A percentile compares a stretch with the other conserved stretches of the same genome.
Conservation (phyloP, 768 basidiomycete species). For the Russula virescens region DNA sequence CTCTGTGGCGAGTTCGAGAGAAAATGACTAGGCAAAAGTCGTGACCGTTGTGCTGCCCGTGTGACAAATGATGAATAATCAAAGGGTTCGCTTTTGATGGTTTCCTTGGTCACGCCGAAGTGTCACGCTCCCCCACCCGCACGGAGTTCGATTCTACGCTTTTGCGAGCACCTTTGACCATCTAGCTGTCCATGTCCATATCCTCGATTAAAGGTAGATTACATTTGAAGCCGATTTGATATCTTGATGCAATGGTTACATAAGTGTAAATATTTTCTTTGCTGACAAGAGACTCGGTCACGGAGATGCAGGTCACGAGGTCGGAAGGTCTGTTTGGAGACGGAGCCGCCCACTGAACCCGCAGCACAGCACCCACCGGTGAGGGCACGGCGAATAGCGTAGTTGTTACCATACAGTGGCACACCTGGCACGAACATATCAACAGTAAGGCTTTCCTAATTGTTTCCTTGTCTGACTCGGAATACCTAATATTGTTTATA, state of each 20-base stretch:
- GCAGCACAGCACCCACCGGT: not conserved
- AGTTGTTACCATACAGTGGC: not conserved
- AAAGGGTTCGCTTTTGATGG: not conserved
- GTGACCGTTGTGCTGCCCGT: conserved; percentile 7
- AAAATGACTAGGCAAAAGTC: conserved; percentile 10
- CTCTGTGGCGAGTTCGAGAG: not conserved
- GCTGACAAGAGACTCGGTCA: too few relatives aligned
- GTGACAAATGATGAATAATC: conserved; percentile 9
- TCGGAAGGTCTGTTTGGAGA: too few relatives aligned
- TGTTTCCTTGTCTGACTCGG: not conserved
- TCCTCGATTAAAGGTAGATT: too few relatives aligned
- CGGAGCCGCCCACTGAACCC: too few relatives aligned
- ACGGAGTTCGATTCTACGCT: too few relatives aligned
- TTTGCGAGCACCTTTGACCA: too few relatives aligned
- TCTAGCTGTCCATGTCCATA: too few relatives aligned
- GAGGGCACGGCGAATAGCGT: too few relatives aligned
- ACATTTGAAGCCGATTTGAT: too few relatives aligned
- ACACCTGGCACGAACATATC: not conserved
- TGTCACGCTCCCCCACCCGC: not conserved
- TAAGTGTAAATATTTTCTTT: too few relatives aligned
- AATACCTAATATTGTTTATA: not conserved
- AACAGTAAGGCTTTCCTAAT: not conserved
- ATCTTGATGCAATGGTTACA: too few relatives aligned
- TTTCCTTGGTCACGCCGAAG: not conserved
- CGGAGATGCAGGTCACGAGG: too few relatives aligned